Base-by-base conservation (phyloP, 495 filamentous ascomycete genomes). In the Daldinia caldariorum region DNA sequence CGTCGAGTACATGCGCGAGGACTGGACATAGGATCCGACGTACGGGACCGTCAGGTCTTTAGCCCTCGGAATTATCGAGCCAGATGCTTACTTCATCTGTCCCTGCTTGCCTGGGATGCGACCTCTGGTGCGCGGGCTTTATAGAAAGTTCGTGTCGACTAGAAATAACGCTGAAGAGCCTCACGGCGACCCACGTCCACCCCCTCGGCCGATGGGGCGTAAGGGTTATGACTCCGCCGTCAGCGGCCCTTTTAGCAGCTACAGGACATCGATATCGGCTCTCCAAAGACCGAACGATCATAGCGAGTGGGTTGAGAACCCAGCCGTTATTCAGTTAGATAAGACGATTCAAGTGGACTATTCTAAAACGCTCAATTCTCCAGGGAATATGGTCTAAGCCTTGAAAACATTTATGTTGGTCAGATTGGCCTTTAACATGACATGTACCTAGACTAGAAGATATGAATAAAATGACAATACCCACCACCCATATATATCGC, bases 31-130 rank as follows among this genome's bases (percentile, higher is more conserved):
- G n/a, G 57, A 59, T 22, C 22, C 29, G 12, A 59, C 39, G 6
- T 59, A 32, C 13, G 13, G 13, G 10, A 14, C 18, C 39, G 16
- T 32, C 38, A 18, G 32, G 1, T 10, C 39, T n/a, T 8, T 32
- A 14, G 26, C 18, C 1, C 41, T 26, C 39, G 26, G 18, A 7
- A 47, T 47, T 16, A 59, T 59, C 22, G 57, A 59, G n/a, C 10
- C 18, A 2, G 4, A 16, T 43, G 20, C 39, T 2, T 59, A 59
- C n/a, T 59, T 59, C 39, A 47, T 59, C n/a, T 59, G 32, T 34
- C 39, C 54, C 14, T 57, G 57, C 20, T n/a, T 59, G 9, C 57
- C 57, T 3, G 39, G 26, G 0, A 59, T 47, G 12, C 20, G 39
- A 13, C 57, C 57, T 22, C 22, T 47, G 8, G 20, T 62, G 53